phyloP scores from a whole-genome alignment of 2,329 filamentous ascomycete species.

The Aureobasidium namibiae region DNA sequence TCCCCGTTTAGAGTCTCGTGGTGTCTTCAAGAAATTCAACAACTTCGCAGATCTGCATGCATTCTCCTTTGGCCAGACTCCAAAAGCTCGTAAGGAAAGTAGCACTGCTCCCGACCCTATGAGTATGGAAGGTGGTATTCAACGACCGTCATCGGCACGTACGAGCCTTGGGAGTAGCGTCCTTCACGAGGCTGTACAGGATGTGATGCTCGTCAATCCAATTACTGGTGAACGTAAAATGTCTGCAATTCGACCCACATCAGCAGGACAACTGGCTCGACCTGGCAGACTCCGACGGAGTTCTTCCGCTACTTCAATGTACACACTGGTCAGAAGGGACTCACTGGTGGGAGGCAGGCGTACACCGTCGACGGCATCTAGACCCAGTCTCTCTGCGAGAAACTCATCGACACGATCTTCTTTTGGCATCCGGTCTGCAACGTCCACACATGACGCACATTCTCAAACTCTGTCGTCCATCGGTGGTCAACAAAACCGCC shows the following conservation, averaged over 20 bases:
- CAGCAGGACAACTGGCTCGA: neutral
- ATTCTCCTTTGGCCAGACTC: neutral
- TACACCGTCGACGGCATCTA: neutral
- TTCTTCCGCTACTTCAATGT: neutral
- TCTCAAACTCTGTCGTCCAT: neutral
- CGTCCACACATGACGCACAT: neutral
- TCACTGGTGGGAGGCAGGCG: neutral
- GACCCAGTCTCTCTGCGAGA: neutral
- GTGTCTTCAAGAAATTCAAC: neutral
- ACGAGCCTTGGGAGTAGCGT: neutral
- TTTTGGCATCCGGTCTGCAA: neutral
- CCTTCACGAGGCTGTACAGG: neutral
- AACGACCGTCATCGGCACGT: neutral
- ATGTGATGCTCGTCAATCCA: slow-evolving; percentile 10
- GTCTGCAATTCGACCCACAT: neutral
- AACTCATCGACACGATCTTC: neutral
- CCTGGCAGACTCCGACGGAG: neutral
- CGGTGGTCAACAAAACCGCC: neutral
- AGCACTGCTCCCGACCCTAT: neutral
- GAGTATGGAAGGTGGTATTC: neutral
- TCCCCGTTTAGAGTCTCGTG: neutral
- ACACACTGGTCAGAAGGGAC: slow-evolving; percentile 9
- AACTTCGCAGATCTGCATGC: neutral
- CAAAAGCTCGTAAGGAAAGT: neutral
- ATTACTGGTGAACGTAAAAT: slow-evolving; percentile 11